These are phyloP conservation scores for Irpex rosettiformis DNA, from an alignment of 1,284 basidiomycete species.

Conservation along the genomic window DNA sequence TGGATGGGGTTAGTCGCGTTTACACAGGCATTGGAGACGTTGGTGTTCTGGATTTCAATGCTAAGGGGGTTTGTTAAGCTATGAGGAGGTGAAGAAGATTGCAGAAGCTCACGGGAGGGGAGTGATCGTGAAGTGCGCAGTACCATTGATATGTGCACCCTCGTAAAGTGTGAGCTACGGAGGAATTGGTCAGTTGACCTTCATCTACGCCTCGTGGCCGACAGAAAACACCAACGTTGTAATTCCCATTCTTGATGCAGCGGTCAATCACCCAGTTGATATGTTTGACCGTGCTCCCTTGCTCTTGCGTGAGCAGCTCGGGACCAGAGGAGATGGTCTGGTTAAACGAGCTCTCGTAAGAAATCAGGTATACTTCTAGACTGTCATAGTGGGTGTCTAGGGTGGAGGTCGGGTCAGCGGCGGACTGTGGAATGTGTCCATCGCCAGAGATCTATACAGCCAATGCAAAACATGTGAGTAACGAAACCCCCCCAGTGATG, in stretches of 20 bases:
- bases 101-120: conserved; percentile 35
- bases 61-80: conserved; percentile 9
- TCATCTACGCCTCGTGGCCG: neutral
- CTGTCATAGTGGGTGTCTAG: conserved; percentile 39
- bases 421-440: conserved; percentile 38
- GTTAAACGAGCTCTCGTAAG: conserved; percentile 38
- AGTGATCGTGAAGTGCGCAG: conserved; percentile 41
- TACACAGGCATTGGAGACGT: conserved; percentile 28
- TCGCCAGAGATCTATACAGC: conserved; percentile 42
- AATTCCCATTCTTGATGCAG: conserved; percentile 42
- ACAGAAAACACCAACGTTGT: conserved; percentile 38
- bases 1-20: conserved; percentile 33
- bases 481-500: neutral
- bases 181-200: neutral
- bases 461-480: neutral
- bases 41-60: conserved; percentile 37
- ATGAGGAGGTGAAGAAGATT: neutral
- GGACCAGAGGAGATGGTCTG: conserved; percentile 43
- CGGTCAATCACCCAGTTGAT: conserved; percentile 40
- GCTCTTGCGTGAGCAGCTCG: conserved; percentile 36
- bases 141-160: conserved; percentile 34
- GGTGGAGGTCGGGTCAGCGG: conserved; percentile 36
- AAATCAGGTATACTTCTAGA: conserved; percentile 48
- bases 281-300: conserved; percentile 46
- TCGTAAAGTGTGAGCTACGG: conserved; percentile 49